Conservation (phyloP, 352 stramenopile species). For the Phytophthora palmivora region DNA sequence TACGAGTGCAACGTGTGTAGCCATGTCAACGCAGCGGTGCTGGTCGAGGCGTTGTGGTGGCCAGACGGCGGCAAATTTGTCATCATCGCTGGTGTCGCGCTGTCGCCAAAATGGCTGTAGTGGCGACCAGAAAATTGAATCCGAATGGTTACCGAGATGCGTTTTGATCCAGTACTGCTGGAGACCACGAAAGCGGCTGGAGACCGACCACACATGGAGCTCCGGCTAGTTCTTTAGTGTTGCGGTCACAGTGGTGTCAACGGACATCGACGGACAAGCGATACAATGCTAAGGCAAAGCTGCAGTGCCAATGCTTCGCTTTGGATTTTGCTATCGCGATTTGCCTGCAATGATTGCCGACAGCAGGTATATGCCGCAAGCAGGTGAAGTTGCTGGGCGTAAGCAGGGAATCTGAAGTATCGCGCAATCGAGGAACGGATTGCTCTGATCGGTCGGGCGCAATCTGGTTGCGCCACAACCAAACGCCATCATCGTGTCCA, state of each 20-base stretch:
- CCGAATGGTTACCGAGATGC: background rate
- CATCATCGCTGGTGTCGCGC: background rate
- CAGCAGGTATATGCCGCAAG: background rate
- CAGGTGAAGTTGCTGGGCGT: conserved; percentile 14
- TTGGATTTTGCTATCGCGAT: conserved; percentile 28
- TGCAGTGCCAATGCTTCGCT: background rate
- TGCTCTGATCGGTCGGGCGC: conserved; percentile 18
- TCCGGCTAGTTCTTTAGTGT: background rate
- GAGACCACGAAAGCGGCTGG: background rate
- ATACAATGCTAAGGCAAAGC: too few relatives aligned
- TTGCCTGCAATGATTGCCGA: conserved; percentile 6
- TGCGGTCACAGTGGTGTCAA: background rate
- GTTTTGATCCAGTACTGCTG: too few relatives aligned
- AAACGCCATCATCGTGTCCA: background rate
- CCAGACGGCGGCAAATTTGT: conserved; percentile 7
- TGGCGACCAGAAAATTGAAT: conserved; percentile 2
- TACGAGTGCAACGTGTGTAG: conserved; percentile 5
- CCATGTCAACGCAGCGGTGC: conserved; percentile 18
- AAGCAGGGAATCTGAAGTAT: conserved; percentile 16
- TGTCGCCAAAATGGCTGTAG: background rate
- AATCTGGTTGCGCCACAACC: conserved; percentile 9
- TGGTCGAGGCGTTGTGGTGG: conserved; percentile 25
- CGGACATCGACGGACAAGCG: background rate
- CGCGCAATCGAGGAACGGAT: conserved; percentile 12
- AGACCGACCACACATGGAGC: background rate